Percentiles rank a stretch among this genome's conserved stretches.
Evolutionary conservation across 2,329 filamentous ascomycete genomes (phyloP).

Genomic region (Colletotrichum liriopes): DNA sequence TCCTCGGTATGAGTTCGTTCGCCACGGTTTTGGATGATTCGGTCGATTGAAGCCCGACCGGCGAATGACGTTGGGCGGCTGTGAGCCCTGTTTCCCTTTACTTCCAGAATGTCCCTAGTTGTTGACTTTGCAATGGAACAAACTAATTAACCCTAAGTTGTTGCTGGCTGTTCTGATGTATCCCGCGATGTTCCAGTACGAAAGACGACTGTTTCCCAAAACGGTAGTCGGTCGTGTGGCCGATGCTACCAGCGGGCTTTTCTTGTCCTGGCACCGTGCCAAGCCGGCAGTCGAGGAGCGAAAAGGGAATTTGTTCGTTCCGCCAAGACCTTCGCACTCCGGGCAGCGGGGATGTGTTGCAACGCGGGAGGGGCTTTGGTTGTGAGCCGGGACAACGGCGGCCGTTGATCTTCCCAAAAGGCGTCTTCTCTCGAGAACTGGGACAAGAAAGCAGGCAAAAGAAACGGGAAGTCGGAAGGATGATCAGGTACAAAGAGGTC

Average conservation of each 20-base stretch:
- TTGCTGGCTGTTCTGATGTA: neutral
- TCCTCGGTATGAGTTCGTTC: neutral
- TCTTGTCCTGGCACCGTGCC: conserved; percentile 20
- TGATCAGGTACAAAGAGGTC: conserved; percentile 1
- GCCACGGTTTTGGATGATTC: conserved; percentile 8
- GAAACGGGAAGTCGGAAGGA: neutral
- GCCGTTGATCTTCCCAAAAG: conserved; percentile 12
- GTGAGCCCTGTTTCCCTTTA: neutral
- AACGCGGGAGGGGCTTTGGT: neutral
- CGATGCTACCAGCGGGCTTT: conserved; percentile 3
- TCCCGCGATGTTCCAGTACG: neutral
- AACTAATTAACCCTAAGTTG: neutral
- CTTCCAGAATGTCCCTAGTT: neutral
- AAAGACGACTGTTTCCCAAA: conserved; percentile 19
- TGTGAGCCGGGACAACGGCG: neutral
- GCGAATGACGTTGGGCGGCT: too few species aligned
- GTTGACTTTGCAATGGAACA: neutral
- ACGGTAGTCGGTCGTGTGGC: conserved; percentile 30
- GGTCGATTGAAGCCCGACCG: neutral
- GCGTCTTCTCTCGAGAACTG: neutral
- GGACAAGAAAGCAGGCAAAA: neutral
- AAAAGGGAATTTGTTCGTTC: neutral
- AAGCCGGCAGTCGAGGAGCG: conserved; percentile 35
- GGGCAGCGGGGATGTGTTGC: neutral
- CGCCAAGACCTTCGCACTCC: conserved; percentile 8